Conservation (phyloP, 148 eudicot species). For the Rhododendron simsii region DNA sequence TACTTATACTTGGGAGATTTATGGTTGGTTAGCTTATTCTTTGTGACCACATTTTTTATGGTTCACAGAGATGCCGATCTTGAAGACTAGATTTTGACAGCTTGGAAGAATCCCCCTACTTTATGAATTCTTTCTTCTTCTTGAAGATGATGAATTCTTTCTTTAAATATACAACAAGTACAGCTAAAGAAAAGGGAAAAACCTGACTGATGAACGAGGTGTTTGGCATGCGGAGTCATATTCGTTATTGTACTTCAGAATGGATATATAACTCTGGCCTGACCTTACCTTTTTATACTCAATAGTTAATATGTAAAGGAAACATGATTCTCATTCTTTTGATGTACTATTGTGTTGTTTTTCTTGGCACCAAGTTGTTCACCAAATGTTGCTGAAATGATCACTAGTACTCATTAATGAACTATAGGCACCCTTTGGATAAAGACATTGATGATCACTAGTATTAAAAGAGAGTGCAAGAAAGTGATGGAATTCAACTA, state of each 20-base stretch:
- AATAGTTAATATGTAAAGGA: background rate
- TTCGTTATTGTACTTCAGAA: background rate
- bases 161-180: background rate
- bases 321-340: slow-evolving; percentile 11
- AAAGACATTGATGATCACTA: background rate
- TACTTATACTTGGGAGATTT: background rate
- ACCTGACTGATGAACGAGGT: background rate
- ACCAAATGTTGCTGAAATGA: slow-evolving; percentile 13
- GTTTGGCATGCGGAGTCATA: slow-evolving; percentile 13
- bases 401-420: background rate
- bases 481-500: background rate
- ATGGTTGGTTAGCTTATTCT: background rate
- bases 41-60: background rate
- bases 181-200: background rate
- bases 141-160: background rate
- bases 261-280: background rate
- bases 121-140: background rate
- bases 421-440: background rate
- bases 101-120: slow-evolving; percentile 2
- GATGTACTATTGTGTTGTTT: background rate
- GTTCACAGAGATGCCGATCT: background rate
- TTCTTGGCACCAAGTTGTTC: background rate
- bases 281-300: background rate
- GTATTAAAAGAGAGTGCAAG: background rate
- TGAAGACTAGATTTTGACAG: slow-evolving; percentile 16